Evolutionary conservation across 139 green algal genomes (phyloP).

Genomic region (Picocystis salinarum): DNA sequence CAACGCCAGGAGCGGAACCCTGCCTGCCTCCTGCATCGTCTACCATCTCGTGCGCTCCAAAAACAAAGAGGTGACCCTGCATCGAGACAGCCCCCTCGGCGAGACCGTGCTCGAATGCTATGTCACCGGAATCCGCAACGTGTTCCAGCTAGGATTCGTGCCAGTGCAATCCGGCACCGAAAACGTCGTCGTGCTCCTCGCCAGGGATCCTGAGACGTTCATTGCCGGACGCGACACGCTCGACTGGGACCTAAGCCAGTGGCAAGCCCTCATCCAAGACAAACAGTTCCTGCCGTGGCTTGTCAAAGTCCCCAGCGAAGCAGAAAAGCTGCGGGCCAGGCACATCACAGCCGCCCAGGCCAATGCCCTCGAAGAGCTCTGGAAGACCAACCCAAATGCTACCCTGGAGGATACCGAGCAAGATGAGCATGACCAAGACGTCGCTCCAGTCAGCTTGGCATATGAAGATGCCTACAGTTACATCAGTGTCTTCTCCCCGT

Average conservation of each 20-base stretch:
- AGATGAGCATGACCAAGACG: slow-evolving; percentile 42
- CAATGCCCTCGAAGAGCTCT: slow-evolving; percentile 65
- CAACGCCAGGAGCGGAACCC: slow-evolving; percentile 53
- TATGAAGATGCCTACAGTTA: slow-evolving; percentile 88
- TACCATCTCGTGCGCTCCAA: slow-evolving; percentile 61
- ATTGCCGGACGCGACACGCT: slow-evolving; percentile 11
- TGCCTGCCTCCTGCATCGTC: slow-evolving; percentile 62
- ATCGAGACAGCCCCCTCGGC: slow-evolving; percentile 76
- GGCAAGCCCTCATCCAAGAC: slow-evolving; percentile 86
- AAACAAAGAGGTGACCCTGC: slow-evolving; percentile 70
- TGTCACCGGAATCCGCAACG: slow-evolving; percentile 64
- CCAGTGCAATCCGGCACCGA: slow-evolving; percentile 37
- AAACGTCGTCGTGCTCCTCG: slow-evolving; percentile 80
- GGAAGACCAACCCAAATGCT: slow-evolving; percentile 57
- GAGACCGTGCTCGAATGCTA: slow-evolving; percentile 95
- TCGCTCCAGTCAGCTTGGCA: slow-evolving; percentile 48
- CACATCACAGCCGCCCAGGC: slow-evolving; percentile 12
- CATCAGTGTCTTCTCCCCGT: slow-evolving; percentile 58
- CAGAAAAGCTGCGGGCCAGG: not conserved
- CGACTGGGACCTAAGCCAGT: slow-evolving; percentile 59
- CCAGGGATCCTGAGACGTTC: slow-evolving; percentile 47
- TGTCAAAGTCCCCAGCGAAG: slow-evolving; percentile 51
- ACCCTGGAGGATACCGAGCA: slow-evolving; percentile 57
- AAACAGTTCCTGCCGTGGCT: slow-evolving; percentile 75
- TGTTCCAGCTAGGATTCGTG: slow-evolving; percentile 93